Evolutionary conservation across 768 basidiomycete species (phyloP).

Genomic region (Crepidotus variabilis): DNA sequence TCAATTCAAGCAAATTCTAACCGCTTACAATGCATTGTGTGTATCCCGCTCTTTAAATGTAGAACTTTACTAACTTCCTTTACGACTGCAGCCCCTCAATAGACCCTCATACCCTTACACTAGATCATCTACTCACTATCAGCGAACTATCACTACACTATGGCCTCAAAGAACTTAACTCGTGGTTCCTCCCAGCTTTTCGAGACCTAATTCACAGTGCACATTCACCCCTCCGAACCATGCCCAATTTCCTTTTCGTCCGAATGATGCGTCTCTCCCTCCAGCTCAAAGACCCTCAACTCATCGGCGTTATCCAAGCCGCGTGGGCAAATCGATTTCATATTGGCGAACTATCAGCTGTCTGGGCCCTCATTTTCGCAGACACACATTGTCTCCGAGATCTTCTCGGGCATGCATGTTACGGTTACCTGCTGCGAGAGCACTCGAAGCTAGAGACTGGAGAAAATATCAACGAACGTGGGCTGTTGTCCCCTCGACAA

Average conservation of each 20-base stretch:
- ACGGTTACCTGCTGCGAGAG: conserved; percentile 19
- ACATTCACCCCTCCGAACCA: conserved; percentile 21
- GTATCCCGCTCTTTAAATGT: conserved; percentile 5
- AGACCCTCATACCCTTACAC: conserved; percentile 19
- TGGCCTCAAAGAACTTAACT: conserved; percentile 27
- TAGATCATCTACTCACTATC: conserved; percentile 34
- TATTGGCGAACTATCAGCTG: conserved; percentile 14
- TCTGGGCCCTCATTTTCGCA: conserved; percentile 20
- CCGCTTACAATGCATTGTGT: conserved; percentile 36
- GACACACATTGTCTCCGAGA: conserved; percentile 13
- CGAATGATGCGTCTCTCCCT: conserved; percentile 23
- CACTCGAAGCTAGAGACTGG: conserved; percentile 7
- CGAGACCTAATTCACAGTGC: conserved; percentile 22
- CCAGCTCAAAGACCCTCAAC: conserved; percentile 20
- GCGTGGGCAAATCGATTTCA: conserved; percentile 32
- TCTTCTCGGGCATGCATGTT: conserved; percentile 20
- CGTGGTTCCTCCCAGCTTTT: conserved; percentile 34
- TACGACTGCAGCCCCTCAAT: conserved; percentile 21
- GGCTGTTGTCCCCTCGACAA: conserved; percentile 9
- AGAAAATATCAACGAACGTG: conserved; percentile 8
- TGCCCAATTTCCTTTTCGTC: conserved; percentile 12
- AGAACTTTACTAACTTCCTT: conserved; percentile 4
- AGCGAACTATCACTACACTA: conserved; percentile 38
- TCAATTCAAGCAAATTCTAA: conserved; percentile 35
- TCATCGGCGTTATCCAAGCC: conserved; percentile 22